These are phyloP conservation scores for Wickerhamomyces pijperi DNA, from an alignment of 805 yeast species.

Conservation along the genomic window DNA sequence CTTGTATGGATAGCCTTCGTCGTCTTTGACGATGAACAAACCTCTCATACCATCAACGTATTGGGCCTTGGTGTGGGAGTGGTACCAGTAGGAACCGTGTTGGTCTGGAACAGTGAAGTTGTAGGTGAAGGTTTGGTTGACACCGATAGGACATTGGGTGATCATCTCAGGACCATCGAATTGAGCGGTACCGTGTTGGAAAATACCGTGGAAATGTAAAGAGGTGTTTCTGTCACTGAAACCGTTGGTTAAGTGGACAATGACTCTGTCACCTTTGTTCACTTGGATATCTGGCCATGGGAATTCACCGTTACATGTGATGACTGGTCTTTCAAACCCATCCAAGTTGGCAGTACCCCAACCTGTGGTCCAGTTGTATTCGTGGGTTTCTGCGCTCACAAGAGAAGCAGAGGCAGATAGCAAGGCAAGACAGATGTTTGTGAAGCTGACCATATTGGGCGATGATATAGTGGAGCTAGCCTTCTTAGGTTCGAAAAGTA, in stretches of 20 bases:
- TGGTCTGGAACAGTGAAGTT: conserved; percentile 80
- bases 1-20: conserved; percentile 40
- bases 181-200: conserved; percentile 55
- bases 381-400: conserved; percentile 33
- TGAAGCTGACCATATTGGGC: conserved; percentile 2
- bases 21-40: conserved; percentile 61
- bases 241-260: conserved; percentile 67
- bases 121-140: conserved; percentile 63
- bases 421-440: neutral
- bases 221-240: conserved; percentile 58
- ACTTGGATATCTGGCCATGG: conserved; percentile 85
- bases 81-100: conserved; percentile 94
- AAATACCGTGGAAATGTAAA: conserved; percentile 90
- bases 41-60: conserved; percentile 92
- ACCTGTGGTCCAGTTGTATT: conserved; percentile 52
- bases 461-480: too few species aligned
- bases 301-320: conserved; percentile 39
- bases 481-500: too few species aligned
- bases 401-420: conserved; percentile 1
- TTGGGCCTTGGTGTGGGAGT: conserved; percentile 83
- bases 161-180: conserved; percentile 92
- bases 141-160: conserved; percentile 87
- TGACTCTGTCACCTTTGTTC: conserved; percentile 67
- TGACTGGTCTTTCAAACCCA: conserved; percentile 28
- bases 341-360: conserved; percentile 39